Evolutionary conservation across 306 rosid species (phyloP), one percentile per base, ranked within the genome.

Genomic region (Abrus precatorius): DNA sequence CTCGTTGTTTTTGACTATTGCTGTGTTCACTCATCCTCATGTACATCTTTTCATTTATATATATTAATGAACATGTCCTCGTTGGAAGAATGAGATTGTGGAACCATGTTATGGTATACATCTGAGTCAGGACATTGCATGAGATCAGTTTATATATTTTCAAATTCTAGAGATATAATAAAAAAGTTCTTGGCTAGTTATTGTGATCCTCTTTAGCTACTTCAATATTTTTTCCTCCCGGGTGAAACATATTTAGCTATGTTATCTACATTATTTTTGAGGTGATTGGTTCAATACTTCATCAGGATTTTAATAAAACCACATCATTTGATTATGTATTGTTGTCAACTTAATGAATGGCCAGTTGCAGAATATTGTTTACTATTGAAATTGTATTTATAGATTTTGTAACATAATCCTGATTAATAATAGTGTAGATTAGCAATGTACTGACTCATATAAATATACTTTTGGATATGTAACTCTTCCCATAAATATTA

Each of bases 251-350:
- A 20, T 50, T 32, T 55, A 71, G 40, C 54, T 63, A 72, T 61
- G 71, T 60, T 41, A 49, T 80, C 45, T 20, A 49, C 12, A 72
- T 73, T 66, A 45, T 66, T 20, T 20, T 20, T 64, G 63, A 36
- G 33, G n/a, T 36, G 13, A 45, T 27, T 75, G 45, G 55, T 59
- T 68, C 47, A 9, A 66, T 38, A 59, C 64, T 44, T 69, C 30
- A 41, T 1, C 64, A 56, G 2, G 29, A 10, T 0, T 44, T 43
- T 41, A 3, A 32, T 14, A 45, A 53, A 78, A 45, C 9, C 7
- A 64, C 52, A 71, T 45, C 53, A 62, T 45, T 48, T 71, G 62
- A 50, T 43, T 9, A 12, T 14, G 40, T 47, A 64, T 50, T 64
- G 52, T 49, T 76, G 57, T 70, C 49, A 64, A 56, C 44, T 45